These are phyloP conservation scores for Plasmodium fragile DNA, from an alignment of 169 alveolate genomes.

Conservation along the genomic window DNA sequence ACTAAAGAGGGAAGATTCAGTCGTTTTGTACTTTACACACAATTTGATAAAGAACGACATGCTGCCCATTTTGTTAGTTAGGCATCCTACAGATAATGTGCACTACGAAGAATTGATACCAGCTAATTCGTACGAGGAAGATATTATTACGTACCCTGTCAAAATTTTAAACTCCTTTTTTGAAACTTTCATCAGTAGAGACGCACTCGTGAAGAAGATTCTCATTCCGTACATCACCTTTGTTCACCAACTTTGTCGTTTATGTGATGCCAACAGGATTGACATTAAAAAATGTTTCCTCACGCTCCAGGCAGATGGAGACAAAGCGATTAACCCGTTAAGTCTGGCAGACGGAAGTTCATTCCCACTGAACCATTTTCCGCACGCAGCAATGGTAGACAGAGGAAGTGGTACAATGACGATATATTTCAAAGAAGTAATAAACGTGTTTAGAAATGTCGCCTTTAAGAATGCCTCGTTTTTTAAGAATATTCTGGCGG, in stretches of 20 bases:
- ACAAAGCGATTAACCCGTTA: background rate
- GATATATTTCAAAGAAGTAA: slow-evolving; percentile 48
- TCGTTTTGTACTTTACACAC: slow-evolving; percentile 40
- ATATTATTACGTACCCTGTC: slow-evolving; percentile 33
- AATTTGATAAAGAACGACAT: slow-evolving; percentile 32
- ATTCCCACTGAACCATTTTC: slow-evolving; percentile 3
- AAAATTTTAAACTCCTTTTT: slow-evolving; percentile 42
- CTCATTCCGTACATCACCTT: slow-evolving; percentile 30
- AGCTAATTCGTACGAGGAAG: slow-evolving; percentile 38
- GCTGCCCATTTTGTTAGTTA: slow-evolving; percentile 23
- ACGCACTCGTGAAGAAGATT: background rate
- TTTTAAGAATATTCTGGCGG: slow-evolving; percentile 36
- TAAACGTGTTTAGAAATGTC: slow-evolving; percentile 59
- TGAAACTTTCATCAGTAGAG: slow-evolving; percentile 22
- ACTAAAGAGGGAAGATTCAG: slow-evolving; percentile 38
- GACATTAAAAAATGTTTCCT: slow-evolving; percentile 30
- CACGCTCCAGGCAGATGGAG: background rate
- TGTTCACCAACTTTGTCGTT: slow-evolving; percentile 16
- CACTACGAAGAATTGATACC: slow-evolving; percentile 19
- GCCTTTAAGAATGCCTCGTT: slow-evolving; percentile 59
- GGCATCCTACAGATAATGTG: background rate
- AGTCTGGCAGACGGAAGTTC: background rate
- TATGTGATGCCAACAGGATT: slow-evolving; percentile 36
- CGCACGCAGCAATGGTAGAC: background rate
- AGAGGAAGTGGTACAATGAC: slow-evolving; percentile 13